Percentiles rank a stretch among this genome's conserved stretches.
Evolutionary conservation across 2,329 filamentous ascomycete genomes (phyloP).

Genomic region (Colletotrichum siamense): DNA sequence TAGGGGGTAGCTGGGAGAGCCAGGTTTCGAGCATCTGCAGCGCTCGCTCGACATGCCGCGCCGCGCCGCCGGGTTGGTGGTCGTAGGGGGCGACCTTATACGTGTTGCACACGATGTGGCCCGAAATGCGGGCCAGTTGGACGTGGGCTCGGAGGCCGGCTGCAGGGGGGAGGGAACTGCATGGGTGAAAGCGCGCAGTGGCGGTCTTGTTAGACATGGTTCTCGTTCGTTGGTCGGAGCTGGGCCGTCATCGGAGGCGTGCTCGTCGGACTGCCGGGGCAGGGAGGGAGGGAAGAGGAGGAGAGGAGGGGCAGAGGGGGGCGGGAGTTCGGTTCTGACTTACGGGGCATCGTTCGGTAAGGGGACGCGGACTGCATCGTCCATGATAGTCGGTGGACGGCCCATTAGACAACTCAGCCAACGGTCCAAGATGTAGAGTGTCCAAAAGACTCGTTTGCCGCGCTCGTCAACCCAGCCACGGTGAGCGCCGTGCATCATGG

Average conservation of each 20-base stretch:
- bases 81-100: conserved; percentile 43
- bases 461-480: conserved; percentile 47
- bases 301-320: not conserved
- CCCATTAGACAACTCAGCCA: conserved; percentile 56
- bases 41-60: conserved; percentile 42
- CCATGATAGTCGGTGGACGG: conserved; percentile 49
- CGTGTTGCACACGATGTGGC: conserved; percentile 53
- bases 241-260: not conserved
- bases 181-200: not conserved
- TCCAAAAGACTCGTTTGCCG: conserved; percentile 56
- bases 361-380: conserved; percentile 51
- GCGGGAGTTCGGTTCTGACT: conserved; percentile 24
- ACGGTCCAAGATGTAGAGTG: conserved; percentile 55
- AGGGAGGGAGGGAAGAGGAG: not conserved
- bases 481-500: conserved; percentile 54
- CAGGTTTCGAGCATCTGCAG: conserved; percentile 48
- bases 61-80: conserved; percentile 26
- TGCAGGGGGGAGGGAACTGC: conserved; percentile 47
- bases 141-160: conserved; percentile 51
- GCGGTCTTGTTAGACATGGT: not conserved
- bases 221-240: not conserved
- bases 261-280: not conserved
- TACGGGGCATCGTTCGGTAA: conserved; percentile 46
- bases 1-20: conserved; percentile 40
- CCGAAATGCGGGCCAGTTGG: conserved; percentile 51